A percentile compares a stretch with the other conserved stretches of the same genome.
Evolutionary conservation across 108 stramenopile genomes (phyloP).

Genomic region (Pseudonitzschia pungens): DNA sequence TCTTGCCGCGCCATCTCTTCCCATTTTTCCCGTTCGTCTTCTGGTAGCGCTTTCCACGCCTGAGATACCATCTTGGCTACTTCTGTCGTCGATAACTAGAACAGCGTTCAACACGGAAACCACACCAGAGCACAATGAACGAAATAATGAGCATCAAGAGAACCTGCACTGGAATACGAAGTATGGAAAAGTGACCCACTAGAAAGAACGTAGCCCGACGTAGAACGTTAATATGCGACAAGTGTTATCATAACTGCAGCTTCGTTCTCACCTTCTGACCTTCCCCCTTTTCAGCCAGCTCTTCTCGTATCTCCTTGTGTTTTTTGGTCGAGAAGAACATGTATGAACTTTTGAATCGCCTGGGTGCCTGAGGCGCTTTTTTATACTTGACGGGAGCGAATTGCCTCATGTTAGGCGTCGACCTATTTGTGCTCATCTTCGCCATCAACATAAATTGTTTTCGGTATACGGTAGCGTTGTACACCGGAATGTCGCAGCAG

Average conservation of each 20-base stretch:
- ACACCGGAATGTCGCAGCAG: too few relatives aligned
- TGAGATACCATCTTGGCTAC: conserved; percentile 39
- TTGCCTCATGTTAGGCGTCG: conserved; percentile 9
- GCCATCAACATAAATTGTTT: not conserved
- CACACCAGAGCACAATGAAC: too few relatives aligned
- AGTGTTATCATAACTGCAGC: not conserved
- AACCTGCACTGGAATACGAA: too few relatives aligned
- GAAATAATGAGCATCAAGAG: too few relatives aligned
- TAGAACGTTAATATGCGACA: too few relatives aligned
- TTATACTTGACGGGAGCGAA: conserved; percentile 32
- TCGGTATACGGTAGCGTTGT: too few relatives aligned
- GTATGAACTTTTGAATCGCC: conserved; percentile 47
- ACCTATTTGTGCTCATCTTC: not conserved
- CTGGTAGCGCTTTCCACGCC: conserved; percentile 36
- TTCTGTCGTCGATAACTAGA: conserved; percentile 36
- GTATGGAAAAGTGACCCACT: too few relatives aligned
- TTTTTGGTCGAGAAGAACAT: conserved; percentile 46
- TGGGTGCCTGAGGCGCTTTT: conserved; percentile 51
- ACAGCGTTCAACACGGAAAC: too few relatives aligned
- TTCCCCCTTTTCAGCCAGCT: conserved; percentile 22
- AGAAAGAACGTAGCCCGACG: too few relatives aligned
- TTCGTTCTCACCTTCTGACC: conserved; percentile 39
- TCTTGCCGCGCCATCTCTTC: conserved; percentile 33
- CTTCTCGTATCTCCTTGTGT: conserved; percentile 41
- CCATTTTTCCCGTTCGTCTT: conserved; percentile 39